A percentile compares a stretch with the other conserved stretches of the same genome.
Evolutionary conservation across 352 stramenopile species (phyloP).

Genomic region (Phytophthora pini): DNA sequence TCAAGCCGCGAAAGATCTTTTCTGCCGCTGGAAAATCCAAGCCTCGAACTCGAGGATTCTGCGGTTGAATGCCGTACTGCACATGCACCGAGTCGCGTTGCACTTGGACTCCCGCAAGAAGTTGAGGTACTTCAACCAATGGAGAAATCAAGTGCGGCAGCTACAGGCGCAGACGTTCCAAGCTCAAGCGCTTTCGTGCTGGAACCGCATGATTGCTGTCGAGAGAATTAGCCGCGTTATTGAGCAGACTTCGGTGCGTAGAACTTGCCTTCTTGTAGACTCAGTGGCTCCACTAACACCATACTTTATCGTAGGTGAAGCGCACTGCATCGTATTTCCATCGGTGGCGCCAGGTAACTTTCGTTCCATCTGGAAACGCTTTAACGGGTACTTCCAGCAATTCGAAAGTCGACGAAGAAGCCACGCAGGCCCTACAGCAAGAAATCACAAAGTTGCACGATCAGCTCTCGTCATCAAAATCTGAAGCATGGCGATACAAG

Average conservation of each 20-base stretch:
- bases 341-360: conserved; percentile 34
- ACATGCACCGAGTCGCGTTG: conserved; percentile 49
- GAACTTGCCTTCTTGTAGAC: not conserved
- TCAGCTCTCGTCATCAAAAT: conserved; percentile 71
- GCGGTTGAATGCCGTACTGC: conserved; percentile 43
- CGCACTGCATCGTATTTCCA: conserved; percentile 46
- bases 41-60: conserved; percentile 32
- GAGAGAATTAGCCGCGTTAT: conserved; percentile 63
- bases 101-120: conserved; percentile 46
- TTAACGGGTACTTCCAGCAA: not conserved
- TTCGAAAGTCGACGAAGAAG: conserved; percentile 31
- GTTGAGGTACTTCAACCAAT: conserved; percentile 44
- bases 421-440: conserved; percentile 47
- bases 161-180: conserved; percentile 49
- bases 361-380: not conserved
- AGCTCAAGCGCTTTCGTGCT: conserved; percentile 53
- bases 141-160: conserved; percentile 46
- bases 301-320: conserved; percentile 35
- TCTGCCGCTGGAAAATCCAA: conserved; percentile 55
- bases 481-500: conserved; percentile 79
- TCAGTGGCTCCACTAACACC: conserved; percentile 4
- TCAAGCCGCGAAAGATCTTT: conserved; percentile 35
- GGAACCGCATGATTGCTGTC: conserved; percentile 73
- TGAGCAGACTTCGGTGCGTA: conserved; percentile 43
- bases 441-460: conserved; percentile 79